Percentiles rank a stretch among this genome's conserved stretches.
Conservation (phyloP, 768 basidiomycete species). For the Asterophora lycoperdoides region DNA sequence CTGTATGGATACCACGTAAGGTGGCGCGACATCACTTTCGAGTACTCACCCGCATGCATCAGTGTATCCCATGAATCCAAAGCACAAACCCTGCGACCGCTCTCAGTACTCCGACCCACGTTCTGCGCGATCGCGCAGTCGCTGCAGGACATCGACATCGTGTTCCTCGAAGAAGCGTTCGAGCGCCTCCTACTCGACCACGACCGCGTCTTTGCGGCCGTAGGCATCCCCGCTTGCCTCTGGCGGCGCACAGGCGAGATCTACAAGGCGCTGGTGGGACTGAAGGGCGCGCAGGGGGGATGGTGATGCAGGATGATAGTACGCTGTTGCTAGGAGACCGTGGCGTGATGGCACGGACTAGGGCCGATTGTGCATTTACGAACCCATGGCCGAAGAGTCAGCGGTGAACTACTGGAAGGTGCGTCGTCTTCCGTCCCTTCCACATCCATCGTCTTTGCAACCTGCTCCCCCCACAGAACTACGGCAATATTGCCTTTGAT, state of each 20-base stretch:
- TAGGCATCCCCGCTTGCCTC: constrained; percentile 95
- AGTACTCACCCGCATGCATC: background rate
- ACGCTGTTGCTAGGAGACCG: too few species aligned
- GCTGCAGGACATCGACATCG: constrained; percentile 82
- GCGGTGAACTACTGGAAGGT: constrained; percentile 99
- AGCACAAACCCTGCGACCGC: constrained; percentile 84
- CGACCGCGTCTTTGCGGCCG: constrained; percentile 89
- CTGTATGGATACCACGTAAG: constrained; percentile 93
- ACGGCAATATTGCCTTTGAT: constrained; percentile 90
- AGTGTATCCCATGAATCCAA: constrained; percentile 89
- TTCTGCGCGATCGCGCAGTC: constrained; percentile 83
- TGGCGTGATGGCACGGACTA: constrained; percentile 26
- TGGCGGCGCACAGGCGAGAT: constrained; percentile 98
- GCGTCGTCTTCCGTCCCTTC: background rate
- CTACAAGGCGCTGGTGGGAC: constrained; percentile 89
- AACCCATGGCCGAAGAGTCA: constrained; percentile 95
- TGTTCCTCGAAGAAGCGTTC: constrained; percentile 97
- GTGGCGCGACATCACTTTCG: too few species aligned
- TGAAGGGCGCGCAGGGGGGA: too few species aligned
- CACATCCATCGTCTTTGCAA: too few species aligned
- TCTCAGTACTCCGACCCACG: constrained; percentile 83
- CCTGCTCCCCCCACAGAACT: constrained; percentile 67
- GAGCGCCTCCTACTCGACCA: constrained; percentile 94
- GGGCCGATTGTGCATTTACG: constrained; percentile 93
- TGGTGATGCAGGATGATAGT: constrained; percentile 82